A percentile compares a stretch with the other conserved stretches of the same genome.
phyloP scores from a whole-genome alignment of 2,329 filamentous ascomycete species.

The Pseudocercospora vitis region DNA sequence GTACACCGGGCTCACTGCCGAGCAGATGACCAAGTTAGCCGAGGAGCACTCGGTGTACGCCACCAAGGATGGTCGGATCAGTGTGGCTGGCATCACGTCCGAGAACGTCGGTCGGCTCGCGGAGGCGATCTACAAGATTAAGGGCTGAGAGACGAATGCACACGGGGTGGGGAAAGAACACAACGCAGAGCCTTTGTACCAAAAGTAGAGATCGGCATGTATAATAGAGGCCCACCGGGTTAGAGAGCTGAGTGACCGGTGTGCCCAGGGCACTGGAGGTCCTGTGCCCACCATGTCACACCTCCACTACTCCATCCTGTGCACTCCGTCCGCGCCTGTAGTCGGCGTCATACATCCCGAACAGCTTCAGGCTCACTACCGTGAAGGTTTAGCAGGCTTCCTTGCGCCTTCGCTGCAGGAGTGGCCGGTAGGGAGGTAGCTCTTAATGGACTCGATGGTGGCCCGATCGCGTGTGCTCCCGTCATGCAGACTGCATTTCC shows the following conservation, averaged over 20 bases:
- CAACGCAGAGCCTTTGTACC: neutral
- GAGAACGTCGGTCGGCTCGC: slow-evolving; percentile 78
- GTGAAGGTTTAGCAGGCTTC: neutral
- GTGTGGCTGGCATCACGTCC: slow-evolving; percentile 78
- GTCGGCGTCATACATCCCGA: neutral
- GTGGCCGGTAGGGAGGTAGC: neutral
- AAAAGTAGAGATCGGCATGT: slow-evolving; percentile 2
- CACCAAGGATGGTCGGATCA: slow-evolving; percentile 87
- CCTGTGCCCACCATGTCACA: neutral
- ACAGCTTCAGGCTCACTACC: neutral
- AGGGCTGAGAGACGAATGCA: slow-evolving; percentile 58
- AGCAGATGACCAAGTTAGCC: slow-evolving; percentile 88
- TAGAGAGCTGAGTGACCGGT: neutral
- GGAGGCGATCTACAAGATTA: slow-evolving; percentile 81
- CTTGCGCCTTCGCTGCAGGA: slow-evolving; percentile 2
- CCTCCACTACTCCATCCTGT: too few species aligned
- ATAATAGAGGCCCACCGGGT: neutral
- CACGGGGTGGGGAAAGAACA: too few species aligned
- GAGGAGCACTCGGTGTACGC: slow-evolving; percentile 98
- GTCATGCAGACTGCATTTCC: neutral
- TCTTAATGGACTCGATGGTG: neutral
- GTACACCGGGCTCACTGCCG: slow-evolving; percentile 86
- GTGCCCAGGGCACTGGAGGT: neutral
- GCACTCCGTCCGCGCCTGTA: neutral
- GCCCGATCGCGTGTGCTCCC: slow-evolving; percentile 9